These are phyloP conservation scores for Mrakia blollopis DNA, from an alignment of 768 basidiomycete species.

Conservation along the genomic window DNA sequence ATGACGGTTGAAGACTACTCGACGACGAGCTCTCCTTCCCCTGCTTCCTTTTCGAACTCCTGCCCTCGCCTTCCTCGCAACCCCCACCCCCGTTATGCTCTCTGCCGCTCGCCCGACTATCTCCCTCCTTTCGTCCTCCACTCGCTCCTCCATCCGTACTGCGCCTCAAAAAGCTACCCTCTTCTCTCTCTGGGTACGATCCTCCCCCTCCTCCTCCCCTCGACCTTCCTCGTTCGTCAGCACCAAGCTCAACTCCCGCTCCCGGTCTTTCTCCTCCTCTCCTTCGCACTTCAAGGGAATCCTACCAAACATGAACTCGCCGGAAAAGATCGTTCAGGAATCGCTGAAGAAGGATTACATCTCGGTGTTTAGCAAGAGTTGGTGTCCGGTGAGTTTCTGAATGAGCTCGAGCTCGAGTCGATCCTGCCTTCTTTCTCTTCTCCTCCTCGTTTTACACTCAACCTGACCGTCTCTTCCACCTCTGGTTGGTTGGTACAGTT, in stretches of 20 bases:
- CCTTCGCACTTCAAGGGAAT: neutral
- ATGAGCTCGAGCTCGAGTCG: neutral
- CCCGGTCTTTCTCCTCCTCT: slow-evolving; percentile 5
- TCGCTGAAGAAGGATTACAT: slow-evolving; percentile 25
- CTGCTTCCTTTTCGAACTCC: neutral
- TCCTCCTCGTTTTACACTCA: neutral
- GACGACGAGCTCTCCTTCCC: neutral
- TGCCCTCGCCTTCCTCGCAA: neutral
- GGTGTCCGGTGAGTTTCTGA: slow-evolving; percentile 11
- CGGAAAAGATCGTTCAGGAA: slow-evolving; percentile 4
- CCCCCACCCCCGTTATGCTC: neutral
- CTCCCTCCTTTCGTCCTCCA: neutral
- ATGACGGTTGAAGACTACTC: neutral
- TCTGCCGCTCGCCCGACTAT: neutral
- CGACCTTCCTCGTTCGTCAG: neutral
- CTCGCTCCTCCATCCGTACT: neutral
- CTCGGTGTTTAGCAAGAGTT: slow-evolving; percentile 9
- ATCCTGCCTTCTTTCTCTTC: neutral
- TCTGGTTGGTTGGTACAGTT: neutral
- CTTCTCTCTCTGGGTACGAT: slow-evolving; percentile 27
- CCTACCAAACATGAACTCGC: neutral
- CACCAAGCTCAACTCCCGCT: slow-evolving; percentile 4
- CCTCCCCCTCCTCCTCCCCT: neutral
- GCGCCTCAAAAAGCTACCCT: neutral
- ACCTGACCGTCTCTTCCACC: neutral